Percentiles rank a stretch among this genome's conserved stretches.
Evolutionary conservation across 345 rosid species (phyloP).

Genomic region (Stellera chamaejasme): DNA sequence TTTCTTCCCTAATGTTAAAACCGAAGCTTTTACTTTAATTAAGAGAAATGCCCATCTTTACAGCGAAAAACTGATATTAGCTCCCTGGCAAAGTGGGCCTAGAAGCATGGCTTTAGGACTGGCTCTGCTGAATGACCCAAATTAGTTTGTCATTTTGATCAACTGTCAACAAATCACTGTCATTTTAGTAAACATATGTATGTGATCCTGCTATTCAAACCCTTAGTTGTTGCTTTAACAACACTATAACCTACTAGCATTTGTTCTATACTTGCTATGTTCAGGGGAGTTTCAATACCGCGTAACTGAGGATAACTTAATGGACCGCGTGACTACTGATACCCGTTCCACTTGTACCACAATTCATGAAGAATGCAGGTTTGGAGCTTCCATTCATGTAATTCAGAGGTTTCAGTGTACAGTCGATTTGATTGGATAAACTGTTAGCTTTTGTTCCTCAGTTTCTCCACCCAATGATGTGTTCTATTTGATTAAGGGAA

Average conservation of each 20-base stretch:
- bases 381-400: background rate
- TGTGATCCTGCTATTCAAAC: background rate
- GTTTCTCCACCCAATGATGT: too few relatives aligned
- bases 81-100: too few relatives aligned
- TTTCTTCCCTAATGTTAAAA: background rate
- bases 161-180: background rate
- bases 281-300: constrained; percentile 62
- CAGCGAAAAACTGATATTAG: too few relatives aligned
- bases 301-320: constrained; percentile 64
- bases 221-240: too few relatives aligned
- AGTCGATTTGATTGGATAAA: background rate
- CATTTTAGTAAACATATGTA: background rate
- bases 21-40: background rate
- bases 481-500: too few relatives aligned
- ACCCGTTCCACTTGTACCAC: constrained; percentile 42
- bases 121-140: too few relatives aligned
- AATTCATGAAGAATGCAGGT: constrained; percentile 61
- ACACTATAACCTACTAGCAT: background rate
- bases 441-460: too few relatives aligned
- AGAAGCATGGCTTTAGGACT: too few relatives aligned
- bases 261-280: constrained; percentile 3
- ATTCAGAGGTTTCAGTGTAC: background rate
- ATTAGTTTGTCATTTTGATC: too few relatives aligned
- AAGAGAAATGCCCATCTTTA: too few relatives aligned
- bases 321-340: constrained; percentile 62